phyloP scores from a whole-genome alignment of 306 rosid species.

The Quercus engelmannii region DNA sequence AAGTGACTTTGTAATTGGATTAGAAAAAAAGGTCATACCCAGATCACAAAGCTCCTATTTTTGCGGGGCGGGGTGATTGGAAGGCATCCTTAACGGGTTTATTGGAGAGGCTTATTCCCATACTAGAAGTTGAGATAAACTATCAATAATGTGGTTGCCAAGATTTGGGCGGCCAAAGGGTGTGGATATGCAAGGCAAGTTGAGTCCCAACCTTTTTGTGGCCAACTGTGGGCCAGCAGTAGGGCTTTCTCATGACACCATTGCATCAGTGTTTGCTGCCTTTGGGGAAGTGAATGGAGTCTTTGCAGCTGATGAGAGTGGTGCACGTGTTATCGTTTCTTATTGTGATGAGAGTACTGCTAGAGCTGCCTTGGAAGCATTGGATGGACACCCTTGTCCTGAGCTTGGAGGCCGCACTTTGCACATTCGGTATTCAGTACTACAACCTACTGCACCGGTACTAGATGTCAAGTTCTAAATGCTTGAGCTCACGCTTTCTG shows the following conservation, averaged over 20 bases:
- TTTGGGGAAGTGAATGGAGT: conserved; percentile 70
- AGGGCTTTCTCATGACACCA: conserved; percentile 46
- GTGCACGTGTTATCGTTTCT: conserved; percentile 74
- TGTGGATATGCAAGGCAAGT: conserved; percentile 24
- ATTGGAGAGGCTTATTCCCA: not conserved
- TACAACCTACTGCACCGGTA: conserved; percentile 59
- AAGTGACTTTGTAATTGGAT: too few species aligned
- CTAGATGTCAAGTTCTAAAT: not conserved
- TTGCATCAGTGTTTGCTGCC: conserved; percentile 51
- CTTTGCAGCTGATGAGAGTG: conserved; percentile 74
- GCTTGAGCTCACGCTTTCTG: not conserved
- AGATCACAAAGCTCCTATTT: too few species aligned
- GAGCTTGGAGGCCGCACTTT: conserved; percentile 64
- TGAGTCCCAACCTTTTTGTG: conserved; percentile 66
- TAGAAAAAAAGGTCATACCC: too few species aligned
- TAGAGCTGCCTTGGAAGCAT: conserved; percentile 52
- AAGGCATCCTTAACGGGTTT: too few species aligned
- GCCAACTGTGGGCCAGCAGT: conserved; percentile 87
- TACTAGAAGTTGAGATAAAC: not conserved
- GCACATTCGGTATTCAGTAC: conserved; percentile 66
- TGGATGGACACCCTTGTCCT: conserved; percentile 61
- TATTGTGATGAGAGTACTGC: conserved; percentile 47
- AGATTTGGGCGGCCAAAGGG: conserved; percentile 64
- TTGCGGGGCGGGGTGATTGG: too few species aligned
- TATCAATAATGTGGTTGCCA: conserved; percentile 36